phyloP scores from a whole-genome alignment of 2,329 filamentous ascomycete species.

The Rutstroemia sp. region DNA sequence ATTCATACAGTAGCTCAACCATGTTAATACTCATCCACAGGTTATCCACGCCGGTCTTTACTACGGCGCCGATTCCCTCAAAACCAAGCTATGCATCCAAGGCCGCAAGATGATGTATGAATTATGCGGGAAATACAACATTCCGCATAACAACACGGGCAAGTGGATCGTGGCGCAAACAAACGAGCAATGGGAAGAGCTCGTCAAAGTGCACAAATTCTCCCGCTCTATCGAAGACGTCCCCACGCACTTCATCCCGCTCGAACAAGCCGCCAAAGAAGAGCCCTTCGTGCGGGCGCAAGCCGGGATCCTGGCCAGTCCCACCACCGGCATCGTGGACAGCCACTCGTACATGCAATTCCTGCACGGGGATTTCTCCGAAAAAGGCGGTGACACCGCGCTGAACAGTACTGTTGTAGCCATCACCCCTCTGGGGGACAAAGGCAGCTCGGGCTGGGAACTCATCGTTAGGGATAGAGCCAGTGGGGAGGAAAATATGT shows the following conservation, averaged over 20 bases:
- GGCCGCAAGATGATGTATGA: slow-evolving; percentile 73
- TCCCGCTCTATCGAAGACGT: slow-evolving; percentile 42
- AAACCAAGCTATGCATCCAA: slow-evolving; percentile 73
- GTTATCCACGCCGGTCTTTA: slow-evolving; percentile 91
- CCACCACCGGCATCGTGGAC: slow-evolving; percentile 85
- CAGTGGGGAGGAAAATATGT: slow-evolving; percentile 42
- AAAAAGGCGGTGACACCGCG: slow-evolving; percentile 67
- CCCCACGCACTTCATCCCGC: slow-evolving; percentile 62
- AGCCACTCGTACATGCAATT: slow-evolving; percentile 78
- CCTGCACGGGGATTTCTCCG: slow-evolving; percentile 69
- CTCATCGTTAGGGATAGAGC: slow-evolving; percentile 46
- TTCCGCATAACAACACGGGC: slow-evolving; percentile 68
- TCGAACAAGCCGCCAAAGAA: slow-evolving; percentile 50
- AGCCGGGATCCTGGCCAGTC: slow-evolving; percentile 71
- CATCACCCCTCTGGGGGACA: slow-evolving; percentile 35
- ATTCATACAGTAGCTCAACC: not conserved
- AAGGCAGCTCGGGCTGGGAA: slow-evolving; percentile 59
- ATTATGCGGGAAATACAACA: slow-evolving; percentile 59
- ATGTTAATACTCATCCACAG: slow-evolving; percentile 34
- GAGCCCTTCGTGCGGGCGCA: slow-evolving; percentile 72
- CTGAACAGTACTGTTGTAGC: slow-evolving; percentile 58
- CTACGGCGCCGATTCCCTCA: slow-evolving; percentile 59
- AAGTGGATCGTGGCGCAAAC: slow-evolving; percentile 96
- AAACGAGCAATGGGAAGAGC: slow-evolving; percentile 45
- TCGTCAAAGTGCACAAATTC: slow-evolving; percentile 42